Conservation (phyloP, 257 asterid genomes). For the Rauvolfia tetraphylla region DNA sequence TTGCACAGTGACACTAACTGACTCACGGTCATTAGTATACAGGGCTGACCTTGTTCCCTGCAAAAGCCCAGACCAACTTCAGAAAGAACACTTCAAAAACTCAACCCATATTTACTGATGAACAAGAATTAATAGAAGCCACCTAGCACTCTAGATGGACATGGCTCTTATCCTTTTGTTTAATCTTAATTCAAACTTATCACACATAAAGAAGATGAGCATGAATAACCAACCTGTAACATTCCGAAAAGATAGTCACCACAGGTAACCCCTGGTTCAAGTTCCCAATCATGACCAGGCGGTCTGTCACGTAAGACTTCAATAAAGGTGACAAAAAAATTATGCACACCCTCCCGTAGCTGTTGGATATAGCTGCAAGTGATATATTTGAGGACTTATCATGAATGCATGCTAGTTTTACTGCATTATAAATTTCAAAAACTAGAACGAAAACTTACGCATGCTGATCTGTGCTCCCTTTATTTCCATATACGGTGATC, state of each 20-base stretch:
- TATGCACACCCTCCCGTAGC: conserved; percentile 95
- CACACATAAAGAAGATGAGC: neutral
- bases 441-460: conserved; percentile 55
- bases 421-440: neutral
- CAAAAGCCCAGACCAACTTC: conserved; percentile 12
- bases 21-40: conserved; percentile 83
- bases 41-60: conserved; percentile 98
- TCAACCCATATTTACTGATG: neutral
- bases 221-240: conserved; percentile 53
- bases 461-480: conserved; percentile 99
- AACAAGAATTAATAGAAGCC: neutral
- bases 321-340: conserved; percentile 90
- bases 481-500: conserved; percentile 89
- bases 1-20: conserved; percentile 93
- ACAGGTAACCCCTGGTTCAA: conserved; percentile 96
- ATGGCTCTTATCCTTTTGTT: no score
- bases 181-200: neutral
- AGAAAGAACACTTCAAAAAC: neutral
- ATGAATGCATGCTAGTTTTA: neutral
- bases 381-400: conserved; percentile 2
- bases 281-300: conserved; percentile 99
- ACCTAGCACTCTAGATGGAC: neutral
- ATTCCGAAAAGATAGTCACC: conserved; percentile 98
- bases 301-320: conserved; percentile 99
- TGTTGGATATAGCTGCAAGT: conserved; percentile 86